phyloP scores from a whole-genome alignment of 2,329 filamentous ascomycete genomes.

The Tolypocladium cylindrosporum region DNA sequence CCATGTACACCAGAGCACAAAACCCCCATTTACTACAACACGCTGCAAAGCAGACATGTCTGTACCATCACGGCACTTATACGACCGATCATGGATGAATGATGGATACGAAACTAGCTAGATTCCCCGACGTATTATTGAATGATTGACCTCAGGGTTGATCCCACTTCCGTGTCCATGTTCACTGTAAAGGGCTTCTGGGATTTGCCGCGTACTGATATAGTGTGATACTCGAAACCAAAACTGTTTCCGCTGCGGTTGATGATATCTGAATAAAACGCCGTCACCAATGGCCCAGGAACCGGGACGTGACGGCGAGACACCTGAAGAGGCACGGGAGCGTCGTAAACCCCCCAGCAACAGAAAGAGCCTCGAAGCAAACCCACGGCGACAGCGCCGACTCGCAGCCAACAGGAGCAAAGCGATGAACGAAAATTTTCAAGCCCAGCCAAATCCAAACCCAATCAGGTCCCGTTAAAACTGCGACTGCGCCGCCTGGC shows the following conservation, averaged over 20 bases:
- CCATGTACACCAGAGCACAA: background rate
- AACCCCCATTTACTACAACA: background rate
- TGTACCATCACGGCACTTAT: background rate
- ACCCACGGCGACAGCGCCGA: background rate
- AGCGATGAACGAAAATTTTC: background rate
- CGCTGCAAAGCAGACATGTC: background rate
- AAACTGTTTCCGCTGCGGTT: background rate
- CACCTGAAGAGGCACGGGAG: background rate
- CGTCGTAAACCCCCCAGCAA: background rate
- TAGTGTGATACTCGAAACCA: background rate
- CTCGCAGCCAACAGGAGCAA: background rate
- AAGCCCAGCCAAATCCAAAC: background rate
- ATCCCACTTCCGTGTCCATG: background rate
- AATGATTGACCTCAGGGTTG: too few species aligned
- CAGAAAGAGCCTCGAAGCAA: background rate
- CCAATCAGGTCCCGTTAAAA: conserved; percentile 12
- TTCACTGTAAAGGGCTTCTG: too few species aligned
- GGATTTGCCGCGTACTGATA: background rate
- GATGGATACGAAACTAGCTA: background rate
- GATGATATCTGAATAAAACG: background rate
- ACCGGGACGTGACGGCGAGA: background rate
- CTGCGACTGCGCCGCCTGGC: conserved; percentile 26
- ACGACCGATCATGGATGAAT: background rate
- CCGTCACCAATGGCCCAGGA: background rate
- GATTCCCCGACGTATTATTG: background rate